Evolutionary conservation across 805 yeast genomes (phyloP).

Genomic region (Myxozyma melibiosi): DNA sequence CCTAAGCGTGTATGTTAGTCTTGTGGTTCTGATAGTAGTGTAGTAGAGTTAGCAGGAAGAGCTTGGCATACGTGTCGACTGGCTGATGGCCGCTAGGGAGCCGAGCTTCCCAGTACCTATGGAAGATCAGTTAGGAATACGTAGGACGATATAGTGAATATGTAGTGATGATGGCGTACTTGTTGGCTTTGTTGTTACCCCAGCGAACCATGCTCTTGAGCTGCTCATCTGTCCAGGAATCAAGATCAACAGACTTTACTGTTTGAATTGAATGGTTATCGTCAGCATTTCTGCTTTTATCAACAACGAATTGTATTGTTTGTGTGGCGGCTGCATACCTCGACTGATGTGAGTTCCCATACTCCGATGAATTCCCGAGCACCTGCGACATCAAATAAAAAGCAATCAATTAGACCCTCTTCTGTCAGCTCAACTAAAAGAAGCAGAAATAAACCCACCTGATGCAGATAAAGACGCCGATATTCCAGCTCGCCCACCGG

Average conservation of each 20-base stretch:
- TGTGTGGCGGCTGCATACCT: constrained; percentile 31
- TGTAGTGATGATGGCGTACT: constrained; percentile 29
- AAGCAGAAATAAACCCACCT: constrained; percentile 32
- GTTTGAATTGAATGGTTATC: background rate
- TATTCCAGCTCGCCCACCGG: constrained; percentile 96
- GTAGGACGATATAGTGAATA: background rate
- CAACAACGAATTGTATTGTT: background rate
- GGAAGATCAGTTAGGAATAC: background rate
- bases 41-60: no score
- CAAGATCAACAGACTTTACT: constrained; percentile 91
- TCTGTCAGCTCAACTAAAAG: background rate
- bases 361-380: constrained; percentile 94
- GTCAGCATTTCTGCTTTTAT: background rate
- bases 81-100: constrained; percentile 74
- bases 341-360: constrained; percentile 94
- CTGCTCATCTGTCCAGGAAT: constrained; percentile 95
- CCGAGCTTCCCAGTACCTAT: constrained; percentile 74
- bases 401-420: background rate
- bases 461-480: constrained; percentile 91
- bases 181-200: constrained; percentile 82
- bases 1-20: no score
- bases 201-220: constrained; percentile 76
- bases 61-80: constrained; percentile 52
- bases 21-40: no score
- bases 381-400: constrained; percentile 49